Base-by-base conservation (phyloP, 352 stramenopile genomes). In the Phytophthora meadii region DNA sequence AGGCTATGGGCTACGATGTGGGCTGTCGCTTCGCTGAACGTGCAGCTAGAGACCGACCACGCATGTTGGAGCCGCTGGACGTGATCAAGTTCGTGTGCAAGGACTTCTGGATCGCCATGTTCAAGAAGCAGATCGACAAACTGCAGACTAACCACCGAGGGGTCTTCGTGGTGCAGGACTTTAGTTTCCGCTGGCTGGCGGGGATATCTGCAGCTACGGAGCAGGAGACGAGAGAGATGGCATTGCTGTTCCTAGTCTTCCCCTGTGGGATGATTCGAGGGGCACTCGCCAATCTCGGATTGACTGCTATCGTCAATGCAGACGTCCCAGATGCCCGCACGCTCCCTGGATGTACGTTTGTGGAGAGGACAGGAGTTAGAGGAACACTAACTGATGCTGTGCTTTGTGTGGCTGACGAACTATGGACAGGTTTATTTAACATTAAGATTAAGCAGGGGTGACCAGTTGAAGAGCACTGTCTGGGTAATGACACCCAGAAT, bases 11-110 rank as follows among this genome's bases (percentile, higher is more conserved):
- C 37, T 94, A 93, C 65, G 85, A 96, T 62, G 87, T 93, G 5
- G 88, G 88, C 63, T 96, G 88, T 45, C 87, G 88, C 41, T 95
- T 95, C 44, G 87, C 84, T 0, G 88, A 96, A 49, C 73, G 84
- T 12, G 82, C 69, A 14, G 79, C 82, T 7, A 89, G 84, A 61
- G 88, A 96, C 45, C 80, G 85, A 5, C 72, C 88, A 42, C 87
- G 88, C 32, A 93, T 96, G 84, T 64, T 86, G 24, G 89, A 97
- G 68, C 87, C 91, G 42, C 81, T 99, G 49, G 96, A 99, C 57
- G 93, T 98, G 54, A 97, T 99, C 69, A 99, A 99, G 81, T 99
- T 99, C 73, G 74, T 99, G 32, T 99, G 97, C 82, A 99, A 99
- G 74, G 96, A 99, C 75, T 96, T 99, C 59, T 99, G 97, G 97